phyloP scores from a whole-genome alignment of 2,329 filamentous ascomycete genomes.

The Salinomyces thailandicus region DNA sequence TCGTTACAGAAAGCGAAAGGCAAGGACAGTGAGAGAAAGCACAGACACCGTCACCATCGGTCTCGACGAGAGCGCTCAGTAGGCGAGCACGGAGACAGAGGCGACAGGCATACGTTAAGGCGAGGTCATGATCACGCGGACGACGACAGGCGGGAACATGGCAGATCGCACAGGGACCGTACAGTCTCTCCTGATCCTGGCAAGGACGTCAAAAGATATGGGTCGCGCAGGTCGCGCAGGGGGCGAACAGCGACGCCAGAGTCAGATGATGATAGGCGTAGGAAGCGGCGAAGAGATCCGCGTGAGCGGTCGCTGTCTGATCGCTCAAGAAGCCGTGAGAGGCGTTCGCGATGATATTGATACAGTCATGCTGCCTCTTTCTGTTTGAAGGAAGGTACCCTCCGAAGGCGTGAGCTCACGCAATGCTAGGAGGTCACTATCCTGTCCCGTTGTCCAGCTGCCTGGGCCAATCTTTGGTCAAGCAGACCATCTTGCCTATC shows the following conservation, averaged over 20 bases:
- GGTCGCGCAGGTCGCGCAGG: background rate
- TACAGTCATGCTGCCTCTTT: too few relatives aligned
- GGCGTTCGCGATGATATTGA: background rate
- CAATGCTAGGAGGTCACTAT: too few relatives aligned
- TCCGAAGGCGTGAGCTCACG: too few relatives aligned
- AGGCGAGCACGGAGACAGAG: conserved; percentile 11
- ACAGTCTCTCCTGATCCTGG: background rate
- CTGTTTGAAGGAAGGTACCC: too few relatives aligned
- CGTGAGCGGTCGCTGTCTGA: background rate
- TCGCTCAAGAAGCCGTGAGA: background rate
- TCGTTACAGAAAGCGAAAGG: conserved; percentile 42
- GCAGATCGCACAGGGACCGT: background rate
- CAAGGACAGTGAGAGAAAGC: conserved; percentile 31
- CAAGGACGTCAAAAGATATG: background rate
- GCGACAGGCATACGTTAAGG: conserved; percentile 4
- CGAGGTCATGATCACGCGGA: background rate
- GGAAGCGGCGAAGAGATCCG: background rate
- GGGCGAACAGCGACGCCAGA: background rate
- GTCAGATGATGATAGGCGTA: background rate
- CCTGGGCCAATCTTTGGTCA: too few relatives aligned
- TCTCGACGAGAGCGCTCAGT: conserved; percentile 12
- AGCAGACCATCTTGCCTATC: too few relatives aligned
- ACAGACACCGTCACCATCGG: conserved; percentile 36
- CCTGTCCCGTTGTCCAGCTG: too few relatives aligned
- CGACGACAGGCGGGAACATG: background rate